Conservation (phyloP, 257 asterid genomes). For the Coffea eugenioides region DNA sequence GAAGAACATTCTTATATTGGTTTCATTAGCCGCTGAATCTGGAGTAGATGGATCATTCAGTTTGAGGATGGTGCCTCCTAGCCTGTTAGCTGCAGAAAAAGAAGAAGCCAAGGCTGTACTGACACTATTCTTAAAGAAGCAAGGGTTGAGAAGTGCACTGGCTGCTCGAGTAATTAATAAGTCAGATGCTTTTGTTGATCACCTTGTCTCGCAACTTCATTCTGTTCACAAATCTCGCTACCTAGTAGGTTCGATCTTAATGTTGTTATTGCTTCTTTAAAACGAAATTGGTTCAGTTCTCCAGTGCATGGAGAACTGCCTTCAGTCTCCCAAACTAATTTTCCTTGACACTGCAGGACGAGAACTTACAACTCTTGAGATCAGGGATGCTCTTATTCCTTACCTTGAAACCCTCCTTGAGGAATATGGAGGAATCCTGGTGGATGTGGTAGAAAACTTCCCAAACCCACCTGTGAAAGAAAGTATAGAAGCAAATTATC, state of each 20-base stretch:
- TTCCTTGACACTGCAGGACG: conserved; percentile 54
- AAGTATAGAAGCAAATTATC: conserved; percentile 40
- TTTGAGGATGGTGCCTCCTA: conserved; percentile 60
- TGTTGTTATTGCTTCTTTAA: not conserved
- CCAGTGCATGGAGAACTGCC: no score
- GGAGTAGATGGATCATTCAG: conserved; percentile 70
- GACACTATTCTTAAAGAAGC: conserved; percentile 79
- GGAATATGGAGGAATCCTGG: conserved; percentile 60
- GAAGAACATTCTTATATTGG: conserved; percentile 1
- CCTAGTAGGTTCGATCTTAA: conserved; percentile 82
- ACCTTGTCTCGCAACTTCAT: conserved; percentile 79
- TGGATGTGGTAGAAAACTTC: conserved; percentile 72
- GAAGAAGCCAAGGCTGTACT: conserved; percentile 95
- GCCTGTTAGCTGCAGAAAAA: conserved; percentile 82
- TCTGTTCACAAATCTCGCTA: conserved; percentile 86
- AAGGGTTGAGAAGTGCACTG: conserved; percentile 68
- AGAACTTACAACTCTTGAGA: conserved; percentile 91
- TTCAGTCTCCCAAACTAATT: not conserved
- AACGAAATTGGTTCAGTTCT: not conserved
- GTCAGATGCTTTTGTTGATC: conserved; percentile 84
- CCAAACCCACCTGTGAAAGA: conserved; percentile 63
- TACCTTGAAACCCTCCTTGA: conserved; percentile 73
- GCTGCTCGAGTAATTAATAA: conserved; percentile 76
- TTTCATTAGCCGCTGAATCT: conserved; percentile 55
- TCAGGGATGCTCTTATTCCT: conserved; percentile 84